Conservation (phyloP, 139 green algal genomes). For the Chlorella sp. region DNA sequence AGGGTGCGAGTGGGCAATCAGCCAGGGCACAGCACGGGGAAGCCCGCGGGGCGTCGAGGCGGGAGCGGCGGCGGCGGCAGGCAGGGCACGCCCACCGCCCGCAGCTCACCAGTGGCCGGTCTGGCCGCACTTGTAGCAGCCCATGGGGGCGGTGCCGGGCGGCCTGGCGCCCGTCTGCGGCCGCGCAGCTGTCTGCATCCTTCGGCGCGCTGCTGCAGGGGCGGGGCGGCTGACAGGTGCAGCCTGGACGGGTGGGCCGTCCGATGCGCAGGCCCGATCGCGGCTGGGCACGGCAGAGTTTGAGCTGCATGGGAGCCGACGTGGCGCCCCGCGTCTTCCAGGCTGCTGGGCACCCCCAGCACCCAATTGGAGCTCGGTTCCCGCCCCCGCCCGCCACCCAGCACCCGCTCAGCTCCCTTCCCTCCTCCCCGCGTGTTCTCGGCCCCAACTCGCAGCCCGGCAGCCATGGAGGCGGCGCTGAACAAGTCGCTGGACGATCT, state of each 20-base stretch:
- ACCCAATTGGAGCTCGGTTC: background rate
- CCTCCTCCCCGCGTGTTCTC: background rate
- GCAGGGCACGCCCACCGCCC: background rate
- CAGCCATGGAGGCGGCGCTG: conserved; percentile 41
- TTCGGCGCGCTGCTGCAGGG: background rate
- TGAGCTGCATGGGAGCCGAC: too few relatives aligned
- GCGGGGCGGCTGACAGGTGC: too few relatives aligned
- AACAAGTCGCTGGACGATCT: conserved; percentile 59
- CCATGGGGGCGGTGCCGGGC: background rate
- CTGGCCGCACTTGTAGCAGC: conserved; percentile 63
- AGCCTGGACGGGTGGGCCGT: too few relatives aligned
- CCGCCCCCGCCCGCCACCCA: too few relatives aligned
- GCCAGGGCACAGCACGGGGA: too few relatives aligned
- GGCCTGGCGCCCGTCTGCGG: background rate
- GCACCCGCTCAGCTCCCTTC: background rate
- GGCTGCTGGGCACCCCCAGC: too few relatives aligned
- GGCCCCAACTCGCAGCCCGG: too few relatives aligned
- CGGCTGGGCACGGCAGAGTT: too few relatives aligned
- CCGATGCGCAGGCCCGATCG: too few relatives aligned
- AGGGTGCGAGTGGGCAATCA: too few relatives aligned
- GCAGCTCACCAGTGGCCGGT: conserved; percentile 49
- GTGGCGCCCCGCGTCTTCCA: too few relatives aligned
- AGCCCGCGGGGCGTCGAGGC: background rate
- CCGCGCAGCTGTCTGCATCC: conserved; percentile 3
- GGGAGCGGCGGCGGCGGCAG: too few relatives aligned